Conservation (phyloP, 257 asterid genomes). For the Anisodus acutangulus region DNA sequence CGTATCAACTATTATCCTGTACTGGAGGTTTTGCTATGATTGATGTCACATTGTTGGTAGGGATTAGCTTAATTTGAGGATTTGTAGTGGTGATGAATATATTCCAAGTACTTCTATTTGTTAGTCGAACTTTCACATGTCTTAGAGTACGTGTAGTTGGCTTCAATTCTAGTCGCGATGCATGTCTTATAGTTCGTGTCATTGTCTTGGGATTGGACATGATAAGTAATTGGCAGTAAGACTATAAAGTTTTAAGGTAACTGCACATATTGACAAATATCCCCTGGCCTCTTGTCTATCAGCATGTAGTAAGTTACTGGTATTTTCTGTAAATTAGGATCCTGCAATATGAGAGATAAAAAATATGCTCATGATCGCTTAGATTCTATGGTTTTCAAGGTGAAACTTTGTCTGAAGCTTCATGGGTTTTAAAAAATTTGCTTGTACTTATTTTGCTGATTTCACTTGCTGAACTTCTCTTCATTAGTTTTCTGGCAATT, state of each 20-base stretch:
- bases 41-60: constrained; percentile 17
- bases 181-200: neutral
- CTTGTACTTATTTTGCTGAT: neutral
- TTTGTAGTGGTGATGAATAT: neutral
- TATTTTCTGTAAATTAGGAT: neutral
- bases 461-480: constrained; percentile 13
- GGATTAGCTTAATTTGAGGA: neutral
- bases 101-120: neutral
- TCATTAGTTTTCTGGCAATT: neutral
- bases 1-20: neutral
- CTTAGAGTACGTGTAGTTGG: neutral
- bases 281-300: neutral
- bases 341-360: constrained; percentile 11
- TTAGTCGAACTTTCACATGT: neutral
- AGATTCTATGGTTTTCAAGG: neutral
- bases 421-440: neutral
- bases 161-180: neutral
- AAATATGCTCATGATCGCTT: neutral
- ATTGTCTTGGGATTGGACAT: neutral
- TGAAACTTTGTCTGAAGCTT: neutral
- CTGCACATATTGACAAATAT: neutral
- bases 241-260: neutral
- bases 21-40: neutral
- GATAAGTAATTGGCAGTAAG: neutral
- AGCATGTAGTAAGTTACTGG: neutral